Percentiles rank a stretch among this genome's conserved stretches.
phyloP scores from a whole-genome alignment of 192 early-diverging fungal genomes.

The Kickxella alabastrina region DNA sequence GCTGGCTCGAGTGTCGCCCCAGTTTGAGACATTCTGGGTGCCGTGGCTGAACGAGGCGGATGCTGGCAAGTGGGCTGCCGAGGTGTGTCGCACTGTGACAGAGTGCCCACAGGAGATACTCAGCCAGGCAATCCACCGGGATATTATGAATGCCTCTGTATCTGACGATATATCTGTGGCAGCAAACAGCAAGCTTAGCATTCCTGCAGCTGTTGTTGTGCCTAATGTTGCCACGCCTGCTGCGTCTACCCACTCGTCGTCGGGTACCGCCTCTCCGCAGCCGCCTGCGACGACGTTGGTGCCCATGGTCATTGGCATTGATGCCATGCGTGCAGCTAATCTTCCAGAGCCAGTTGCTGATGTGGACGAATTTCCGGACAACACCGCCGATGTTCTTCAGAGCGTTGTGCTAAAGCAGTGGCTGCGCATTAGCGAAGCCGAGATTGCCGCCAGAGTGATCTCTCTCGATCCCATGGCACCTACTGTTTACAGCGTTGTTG shows the following conservation, averaged over 20 bases:
- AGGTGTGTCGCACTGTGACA: too few species aligned
- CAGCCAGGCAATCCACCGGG: too few species aligned
- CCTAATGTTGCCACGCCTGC: too few species aligned
- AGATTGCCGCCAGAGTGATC: too few species aligned
- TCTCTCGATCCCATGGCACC: too few species aligned
- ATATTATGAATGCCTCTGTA: too few species aligned
- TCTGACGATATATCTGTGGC: too few species aligned
- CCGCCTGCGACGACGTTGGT: background rate
- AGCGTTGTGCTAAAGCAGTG: conserved; percentile 22
- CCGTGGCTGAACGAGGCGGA: background rate
- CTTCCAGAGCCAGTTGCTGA: background rate
- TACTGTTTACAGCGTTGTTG: background rate
- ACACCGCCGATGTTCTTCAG: background rate
- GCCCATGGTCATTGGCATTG: conserved; percentile 13
- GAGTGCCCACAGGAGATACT: too few species aligned
- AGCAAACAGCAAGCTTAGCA: too few species aligned
- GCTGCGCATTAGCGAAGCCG: conserved; percentile 17
- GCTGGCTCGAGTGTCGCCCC: conserved; percentile 6
- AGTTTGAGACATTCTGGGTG: background rate
- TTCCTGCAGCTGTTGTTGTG: too few species aligned
- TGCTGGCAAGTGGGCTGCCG: too few species aligned
- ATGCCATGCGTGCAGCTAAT: conserved; percentile 16
- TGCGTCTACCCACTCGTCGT: too few species aligned
- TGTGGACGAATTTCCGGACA: background rate
- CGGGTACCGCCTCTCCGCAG: conserved; percentile 9